These are phyloP conservation scores for Umbelopsis sp. DNA, from an alignment of 371 early-diverging fungal species.

Conservation along the genomic window DNA sequence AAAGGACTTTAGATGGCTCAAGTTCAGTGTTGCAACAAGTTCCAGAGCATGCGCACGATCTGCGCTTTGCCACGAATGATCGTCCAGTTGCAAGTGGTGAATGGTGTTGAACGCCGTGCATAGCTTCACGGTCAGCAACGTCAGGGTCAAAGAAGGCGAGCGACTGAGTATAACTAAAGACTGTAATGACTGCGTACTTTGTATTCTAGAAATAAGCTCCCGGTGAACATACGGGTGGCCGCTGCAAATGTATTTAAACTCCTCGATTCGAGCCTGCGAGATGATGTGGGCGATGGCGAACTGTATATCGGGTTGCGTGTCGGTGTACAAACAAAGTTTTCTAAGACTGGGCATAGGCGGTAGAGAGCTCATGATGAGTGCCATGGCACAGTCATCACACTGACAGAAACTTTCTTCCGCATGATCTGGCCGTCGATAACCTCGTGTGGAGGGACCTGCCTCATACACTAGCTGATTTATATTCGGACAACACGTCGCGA, in stretches of 20 bases:
- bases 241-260: not conserved
- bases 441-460: too few relatives aligned
- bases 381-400: too few relatives aligned
- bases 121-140: not conserved
- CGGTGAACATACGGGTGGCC: not conserved
- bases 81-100: not conserved
- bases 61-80: not conserved
- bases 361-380: not conserved
- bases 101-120: not conserved
- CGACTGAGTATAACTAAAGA: not conserved
- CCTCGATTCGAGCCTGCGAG: not conserved
- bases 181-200: not conserved
- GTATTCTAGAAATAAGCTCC: not conserved
- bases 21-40: not conserved
- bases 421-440: too few relatives aligned
- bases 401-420: too few relatives aligned
- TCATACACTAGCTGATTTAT: not conserved
- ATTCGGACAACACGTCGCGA: not conserved
- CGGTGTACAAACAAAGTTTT: not conserved
- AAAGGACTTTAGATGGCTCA: not conserved
- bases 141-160: not conserved
- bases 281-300: not conserved
- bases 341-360: not conserved
- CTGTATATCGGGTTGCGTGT: not conserved
- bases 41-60: not conserved